Base-by-base conservation (phyloP, 2,329 filamentous ascomycete genomes). In the Epichloe coenophiala region DNA sequence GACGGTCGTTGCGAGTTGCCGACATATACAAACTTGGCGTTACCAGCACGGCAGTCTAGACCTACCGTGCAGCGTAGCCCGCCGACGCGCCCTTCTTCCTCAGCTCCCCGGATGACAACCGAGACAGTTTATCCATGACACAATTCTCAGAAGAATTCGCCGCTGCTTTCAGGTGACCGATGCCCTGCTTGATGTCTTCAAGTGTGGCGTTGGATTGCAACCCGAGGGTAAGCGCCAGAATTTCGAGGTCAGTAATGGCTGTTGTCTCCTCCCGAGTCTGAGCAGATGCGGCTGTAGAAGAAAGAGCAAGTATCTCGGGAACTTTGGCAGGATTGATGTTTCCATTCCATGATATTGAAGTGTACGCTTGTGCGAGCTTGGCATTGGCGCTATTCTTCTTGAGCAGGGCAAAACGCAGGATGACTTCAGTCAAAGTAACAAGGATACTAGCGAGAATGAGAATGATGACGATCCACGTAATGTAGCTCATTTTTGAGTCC, bases 381-480 rank as follows among this genome's bases (percentile, higher is more conserved):
- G 15, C 48, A 31, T 55, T 54, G 27, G 55, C 54, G 19, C 51
- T 53, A 47, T 53, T 56, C 45, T 62, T 63, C 50, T 60, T 62
- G 48, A 95, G 69, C 49, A 95, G 85, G 31, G 76, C 82, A 62
- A 97, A 97, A 6, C 93, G 78, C 47, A 98, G 71, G 50, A 85
- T 80, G 8, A 97, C 91, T 69, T 98, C 93, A 3, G 85, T 83
- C 47, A 88, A 85, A 2, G 93, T 97, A 49, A 98, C 88, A 48
- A 89, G 73, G 61, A 98, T 97, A 63, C 85, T 91, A 57, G 97
- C 73, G 45, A 94, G 68, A 63, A 98, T 98, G 44, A 98, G 78
- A 44, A 95, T 76, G 61, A 98, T 98, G 66, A 97, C 85, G 66
- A 98, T 97, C 91, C 91, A 97, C 1, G 93, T 98, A 64, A 96